Base-by-base conservation (phyloP, 345 rosid genomes). In the Leavenworthia alabamica region DNA sequence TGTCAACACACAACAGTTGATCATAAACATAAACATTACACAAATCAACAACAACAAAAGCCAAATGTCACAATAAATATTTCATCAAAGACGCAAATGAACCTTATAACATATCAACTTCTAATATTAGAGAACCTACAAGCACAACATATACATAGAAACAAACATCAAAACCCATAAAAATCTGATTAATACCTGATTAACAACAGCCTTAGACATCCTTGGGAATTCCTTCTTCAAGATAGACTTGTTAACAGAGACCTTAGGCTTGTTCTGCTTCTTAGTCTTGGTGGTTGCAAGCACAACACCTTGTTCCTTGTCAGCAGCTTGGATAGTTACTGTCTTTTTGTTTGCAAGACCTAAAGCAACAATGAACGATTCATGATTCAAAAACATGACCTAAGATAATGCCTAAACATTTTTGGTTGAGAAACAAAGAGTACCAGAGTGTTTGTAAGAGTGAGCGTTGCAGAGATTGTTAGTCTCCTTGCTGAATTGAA, bases 281-380 rank as follows among this genome's bases (percentile, higher is more conserved):
- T 81, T 92, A 58, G 89, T 83, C 87, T 86, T 92, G 13, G 82
- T 67, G 3, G 95, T 89, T 10, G 86, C 86, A 5, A 92, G 80
- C 48, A 86, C 74, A 50, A 89, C 82, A 31, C 74, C 71, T 53
- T 70, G 80, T 11, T 89, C 98, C 73, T 83, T 78, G 10, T 67
- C 84, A 19, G 76, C 93, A 13, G 75, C 39, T 79, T 81, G 95
- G 72, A 92, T 79, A 7, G 84, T 77, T n/a, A 89, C 88, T 0
- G 98, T 86, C 66, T 85, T 86, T 55, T 70, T 77, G 81, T 89
- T 92, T 15, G 97, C 88, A 83, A 92, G 73, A 15, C 95, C 95
- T 89, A n/a, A 37, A 29, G 0, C 9, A 36, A 58, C 37, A 41
- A 12, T 6, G 2, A 64, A 22, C 40, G 10, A 41, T 19, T 13